These are phyloP conservation scores for Blastocystis sp. DNA, from an alignment of 352 stramenopile genomes.

Conservation along the genomic window DNA sequence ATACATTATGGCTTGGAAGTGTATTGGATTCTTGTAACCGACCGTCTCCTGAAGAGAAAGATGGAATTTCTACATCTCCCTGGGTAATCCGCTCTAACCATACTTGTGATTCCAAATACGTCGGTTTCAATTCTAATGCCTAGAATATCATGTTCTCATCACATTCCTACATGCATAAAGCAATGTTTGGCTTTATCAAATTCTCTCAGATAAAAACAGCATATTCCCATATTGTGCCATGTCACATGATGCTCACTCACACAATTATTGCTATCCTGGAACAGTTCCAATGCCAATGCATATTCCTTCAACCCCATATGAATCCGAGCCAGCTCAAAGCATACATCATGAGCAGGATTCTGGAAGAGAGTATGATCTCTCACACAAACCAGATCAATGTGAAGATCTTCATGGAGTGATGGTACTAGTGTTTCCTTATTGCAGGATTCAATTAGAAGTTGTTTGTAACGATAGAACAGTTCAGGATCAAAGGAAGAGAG, in stretches of 20 bases:
- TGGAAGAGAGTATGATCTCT: conserved; percentile 15
- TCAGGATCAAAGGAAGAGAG: conserved; percentile 27
- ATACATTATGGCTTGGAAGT: no score
- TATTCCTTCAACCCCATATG: conserved; percentile 62
- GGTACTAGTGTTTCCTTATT: background rate
- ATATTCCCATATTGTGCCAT: conserved; percentile 61
- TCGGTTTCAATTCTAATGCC: conserved; percentile 47
- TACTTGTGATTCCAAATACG: conserved; percentile 13
- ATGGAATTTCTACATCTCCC: background rate
- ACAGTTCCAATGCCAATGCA: conserved; percentile 18
- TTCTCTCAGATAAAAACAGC: conserved; percentile 13
- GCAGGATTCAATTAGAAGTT: background rate
- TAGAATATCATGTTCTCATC: background rate
- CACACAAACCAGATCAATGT: conserved; percentile 45
- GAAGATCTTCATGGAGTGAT: conserved; percentile 23
- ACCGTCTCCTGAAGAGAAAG: no score
- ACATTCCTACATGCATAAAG: background rate
- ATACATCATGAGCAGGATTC: background rate
- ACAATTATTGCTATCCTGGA: conserved; percentile 39
- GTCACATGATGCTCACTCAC: conserved; percentile 60
- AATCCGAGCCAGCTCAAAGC: conserved; percentile 57
- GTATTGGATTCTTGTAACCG: no score
- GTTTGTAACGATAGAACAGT: conserved; percentile 2
- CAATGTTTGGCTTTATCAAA: background rate
- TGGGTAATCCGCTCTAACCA: conserved; percentile 11